A percentile compares a stretch with the other conserved stretches of the same genome.
These are phyloP conservation scores for Debaryomyces psychrophilus DNA, from an alignment of 1,139 yeast genomes.

Conservation along the genomic window DNA sequence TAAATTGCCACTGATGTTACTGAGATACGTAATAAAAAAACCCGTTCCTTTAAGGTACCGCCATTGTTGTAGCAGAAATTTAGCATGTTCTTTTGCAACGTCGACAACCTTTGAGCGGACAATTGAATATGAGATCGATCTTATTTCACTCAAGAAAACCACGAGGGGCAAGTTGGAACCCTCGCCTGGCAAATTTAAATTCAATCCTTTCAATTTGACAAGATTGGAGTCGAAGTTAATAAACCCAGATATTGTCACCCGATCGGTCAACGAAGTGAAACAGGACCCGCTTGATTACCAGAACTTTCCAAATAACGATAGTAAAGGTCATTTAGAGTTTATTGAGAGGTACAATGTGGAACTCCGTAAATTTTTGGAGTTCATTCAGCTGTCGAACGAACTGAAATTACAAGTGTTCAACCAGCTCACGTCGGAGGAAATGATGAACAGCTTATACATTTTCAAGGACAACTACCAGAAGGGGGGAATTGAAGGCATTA, in stretches of 20 bases:
- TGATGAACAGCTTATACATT: slow-evolving; percentile 31
- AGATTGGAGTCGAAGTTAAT: slow-evolving; percentile 6
- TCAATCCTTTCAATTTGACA: slow-evolving; percentile 6
- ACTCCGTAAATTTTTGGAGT: slow-evolving; percentile 26
- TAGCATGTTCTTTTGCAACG: slow-evolving; percentile 15
- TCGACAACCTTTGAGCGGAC: slow-evolving; percentile 16
- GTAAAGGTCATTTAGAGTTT: slow-evolving; percentile 21
- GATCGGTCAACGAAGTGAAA: slow-evolving; percentile 11
- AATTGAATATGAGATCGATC: slow-evolving; percentile 41
- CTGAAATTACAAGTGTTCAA: slow-evolving; percentile 25
- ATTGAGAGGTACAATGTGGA: slow-evolving; percentile 25
- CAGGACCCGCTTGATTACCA: slow-evolving; percentile 15
- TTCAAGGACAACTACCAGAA: slow-evolving; percentile 31
- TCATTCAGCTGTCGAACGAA: slow-evolving; percentile 28
- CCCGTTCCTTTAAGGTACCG: background rate
- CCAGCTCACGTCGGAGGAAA: slow-evolving; percentile 33
- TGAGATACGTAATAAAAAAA: slow-evolving; percentile 1
- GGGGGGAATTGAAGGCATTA: slow-evolving; percentile 24
- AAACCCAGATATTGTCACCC: slow-evolving; percentile 4
- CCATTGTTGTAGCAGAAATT: background rate
- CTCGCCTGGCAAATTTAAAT: background rate
- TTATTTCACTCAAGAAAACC: slow-evolving; percentile 35
- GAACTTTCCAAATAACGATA: slow-evolving; percentile 11
- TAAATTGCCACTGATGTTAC: slow-evolving; percentile 8
- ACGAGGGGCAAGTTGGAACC: slow-evolving; percentile 15